These are phyloP conservation scores for Annona squamosa DNA, from an alignment of 164 flowering plant genomes.

Conservation along the genomic window DNA sequence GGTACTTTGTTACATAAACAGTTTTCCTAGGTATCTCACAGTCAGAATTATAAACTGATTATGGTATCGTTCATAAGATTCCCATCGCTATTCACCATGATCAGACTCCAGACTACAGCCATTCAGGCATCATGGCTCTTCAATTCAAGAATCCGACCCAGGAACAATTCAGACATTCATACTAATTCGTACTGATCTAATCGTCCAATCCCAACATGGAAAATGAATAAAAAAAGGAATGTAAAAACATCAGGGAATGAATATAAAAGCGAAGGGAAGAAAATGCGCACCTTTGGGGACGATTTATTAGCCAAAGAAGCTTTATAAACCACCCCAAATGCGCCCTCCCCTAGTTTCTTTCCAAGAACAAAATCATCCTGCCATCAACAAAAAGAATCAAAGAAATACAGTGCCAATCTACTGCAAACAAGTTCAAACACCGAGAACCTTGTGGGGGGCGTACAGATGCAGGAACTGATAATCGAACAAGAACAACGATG, in stretches of 20 bases:
- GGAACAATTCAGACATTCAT: too few relatives aligned
- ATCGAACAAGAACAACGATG: background rate
- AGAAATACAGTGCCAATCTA: background rate
- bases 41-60: too few relatives aligned
- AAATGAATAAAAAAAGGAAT: background rate
- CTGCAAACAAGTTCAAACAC: background rate
- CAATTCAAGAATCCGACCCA: too few relatives aligned
- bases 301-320: slow-evolving; percentile 51
- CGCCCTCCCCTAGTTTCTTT: slow-evolving; percentile 94
- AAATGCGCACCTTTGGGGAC: background rate
- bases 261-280: background rate
- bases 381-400: background rate
- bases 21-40: too few relatives aligned
- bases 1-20: too few relatives aligned
- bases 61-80: too few relatives aligned
- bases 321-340: slow-evolving; percentile 84
- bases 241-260: background rate
- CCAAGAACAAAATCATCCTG: slow-evolving; percentile 93
- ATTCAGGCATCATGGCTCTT: too few relatives aligned
- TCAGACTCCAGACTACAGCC: too few relatives aligned
- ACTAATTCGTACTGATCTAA: too few relatives aligned
- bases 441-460: too few relatives aligned
- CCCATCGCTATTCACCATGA: too few relatives aligned
- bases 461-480: background rate
- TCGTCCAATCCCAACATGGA: background rate